Evolutionary conservation across 2,329 filamentous ascomycete species (phyloP).

Genomic region (Gyromitra esculenta): DNA sequence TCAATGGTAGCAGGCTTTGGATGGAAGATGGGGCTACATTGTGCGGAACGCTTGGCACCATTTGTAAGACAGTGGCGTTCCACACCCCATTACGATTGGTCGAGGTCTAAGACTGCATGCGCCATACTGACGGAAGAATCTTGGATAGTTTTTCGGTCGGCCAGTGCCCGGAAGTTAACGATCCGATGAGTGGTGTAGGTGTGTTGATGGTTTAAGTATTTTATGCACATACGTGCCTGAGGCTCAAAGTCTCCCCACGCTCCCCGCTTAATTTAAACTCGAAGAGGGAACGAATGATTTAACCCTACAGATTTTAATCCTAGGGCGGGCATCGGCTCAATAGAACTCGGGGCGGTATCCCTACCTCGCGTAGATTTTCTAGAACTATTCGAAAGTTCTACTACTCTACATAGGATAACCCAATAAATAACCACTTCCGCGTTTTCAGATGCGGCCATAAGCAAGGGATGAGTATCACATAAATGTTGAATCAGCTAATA

Average conservation of each 20-base stretch:
- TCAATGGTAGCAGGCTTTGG: no score
- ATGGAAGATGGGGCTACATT: no score
- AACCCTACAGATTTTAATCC: neutral
- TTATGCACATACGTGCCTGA: conserved; percentile 6
- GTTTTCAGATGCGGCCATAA: neutral
- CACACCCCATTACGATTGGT: no score
- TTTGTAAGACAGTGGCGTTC: no score
- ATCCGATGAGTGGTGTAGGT: conserved; percentile 4
- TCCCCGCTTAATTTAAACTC: conserved; percentile 20
- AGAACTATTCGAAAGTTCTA: neutral
- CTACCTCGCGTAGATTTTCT: no score
- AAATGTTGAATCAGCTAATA: conserved; percentile 12
- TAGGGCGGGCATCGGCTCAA: neutral
- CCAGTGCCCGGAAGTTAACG: conserved; percentile 12
- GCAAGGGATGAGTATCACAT: conserved; percentile 9
- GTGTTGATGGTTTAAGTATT: neutral
- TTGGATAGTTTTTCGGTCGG: conserved; percentile 18
- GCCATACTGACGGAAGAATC: conserved; percentile 23
- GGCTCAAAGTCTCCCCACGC: conserved; percentile 14
- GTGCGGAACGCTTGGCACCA: no score
- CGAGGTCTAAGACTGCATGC: conserved; percentile 5
- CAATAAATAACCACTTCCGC: neutral
- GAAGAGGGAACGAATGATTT: neutral
- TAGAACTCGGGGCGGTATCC: neutral
- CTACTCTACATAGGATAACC: neutral